These are phyloP conservation scores for Sicyos edulis DNA, from an alignment of 306 rosid species.

Conservation along the genomic window DNA sequence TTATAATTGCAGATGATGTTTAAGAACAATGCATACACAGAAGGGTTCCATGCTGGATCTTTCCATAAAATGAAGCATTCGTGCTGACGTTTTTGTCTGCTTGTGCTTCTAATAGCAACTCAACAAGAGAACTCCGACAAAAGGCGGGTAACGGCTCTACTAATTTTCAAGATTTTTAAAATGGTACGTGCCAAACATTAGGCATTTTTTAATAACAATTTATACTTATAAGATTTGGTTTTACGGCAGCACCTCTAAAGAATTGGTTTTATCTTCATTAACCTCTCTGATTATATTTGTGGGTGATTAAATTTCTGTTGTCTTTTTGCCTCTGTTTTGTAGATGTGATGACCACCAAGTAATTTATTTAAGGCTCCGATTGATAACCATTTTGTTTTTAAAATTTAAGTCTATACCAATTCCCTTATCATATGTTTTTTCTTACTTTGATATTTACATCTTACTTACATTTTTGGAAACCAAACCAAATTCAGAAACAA, in stretches of 20 bases:
- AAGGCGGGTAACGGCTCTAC: constrained; percentile 14
- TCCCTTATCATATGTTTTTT: too few relatives aligned
- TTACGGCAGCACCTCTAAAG: neutral
- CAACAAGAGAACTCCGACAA: neutral
- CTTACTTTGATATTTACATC: too few relatives aligned
- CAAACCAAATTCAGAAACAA: too few relatives aligned
- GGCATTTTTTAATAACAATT: neutral
- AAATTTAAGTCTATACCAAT: too few relatives aligned
- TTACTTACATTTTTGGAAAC: too few relatives aligned
- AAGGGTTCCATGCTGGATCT: constrained; percentile 81
- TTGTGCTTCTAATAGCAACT: neutral
- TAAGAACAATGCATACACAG: constrained; percentile 74
- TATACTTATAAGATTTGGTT: neutral
- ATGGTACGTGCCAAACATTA: neutral
- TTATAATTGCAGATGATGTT: constrained; percentile 55
- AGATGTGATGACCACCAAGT: neutral
- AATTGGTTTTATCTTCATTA: neutral
- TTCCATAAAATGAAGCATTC: constrained; percentile 35
- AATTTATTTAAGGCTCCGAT: neutral
- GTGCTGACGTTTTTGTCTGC: neutral
- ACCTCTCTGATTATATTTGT: neutral
- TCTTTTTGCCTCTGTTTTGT: neutral
- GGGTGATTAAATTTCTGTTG: neutral
- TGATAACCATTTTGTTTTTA: too few relatives aligned
- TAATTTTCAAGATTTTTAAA: neutral